Evolutionary conservation across 768 basidiomycete species (phyloP).

Genomic region (Kwoniella mangroviensis): DNA sequence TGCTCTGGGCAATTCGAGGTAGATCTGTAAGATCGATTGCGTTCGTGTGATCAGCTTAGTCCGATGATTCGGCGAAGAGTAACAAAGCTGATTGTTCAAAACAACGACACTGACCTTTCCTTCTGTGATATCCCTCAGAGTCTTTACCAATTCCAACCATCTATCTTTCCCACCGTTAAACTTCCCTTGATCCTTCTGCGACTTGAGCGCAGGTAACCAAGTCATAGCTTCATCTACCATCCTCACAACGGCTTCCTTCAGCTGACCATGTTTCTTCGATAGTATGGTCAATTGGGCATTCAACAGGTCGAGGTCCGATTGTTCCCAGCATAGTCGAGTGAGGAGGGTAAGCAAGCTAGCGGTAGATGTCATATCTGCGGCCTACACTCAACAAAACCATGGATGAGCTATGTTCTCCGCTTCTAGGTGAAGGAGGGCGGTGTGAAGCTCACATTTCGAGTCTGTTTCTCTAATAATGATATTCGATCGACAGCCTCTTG

Average conservation of each 20-base stretch:
- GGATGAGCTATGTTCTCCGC: not conserved
- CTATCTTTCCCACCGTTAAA: slow-evolving; percentile 41
- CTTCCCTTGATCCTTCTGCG: slow-evolving; percentile 74
- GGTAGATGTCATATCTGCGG: slow-evolving; percentile 90
- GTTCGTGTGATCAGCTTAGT: not conserved
- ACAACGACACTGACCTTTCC: slow-evolving; percentile 73
- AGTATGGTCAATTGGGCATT: slow-evolving; percentile 66
- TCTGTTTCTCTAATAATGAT: slow-evolving; percentile 87
- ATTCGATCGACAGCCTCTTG: slow-evolving; percentile 89
- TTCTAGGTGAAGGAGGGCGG: not conserved
- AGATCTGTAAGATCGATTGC: not conserved
- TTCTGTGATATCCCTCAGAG: slow-evolving; percentile 87
- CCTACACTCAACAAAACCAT: slow-evolving; percentile 62
- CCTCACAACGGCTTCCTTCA: slow-evolving; percentile 85
- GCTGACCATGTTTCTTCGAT: slow-evolving; percentile 96
- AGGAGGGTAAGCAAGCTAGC: slow-evolving; percentile 78
- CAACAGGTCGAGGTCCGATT: slow-evolving; percentile 70
- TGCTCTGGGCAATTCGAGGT: slow-evolving; percentile 90
- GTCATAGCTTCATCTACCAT: slow-evolving; percentile 84
- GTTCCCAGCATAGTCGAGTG: slow-evolving; percentile 72
- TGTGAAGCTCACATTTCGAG: slow-evolving; percentile 75
- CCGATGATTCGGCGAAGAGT: too few species aligned
- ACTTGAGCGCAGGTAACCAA: slow-evolving; percentile 78
- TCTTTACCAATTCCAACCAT: slow-evolving; percentile 79
- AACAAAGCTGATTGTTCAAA: not conserved